These are phyloP conservation scores for Silene noctiflora DNA, from an alignment of 179 eudicot species.

Conservation along the genomic window DNA sequence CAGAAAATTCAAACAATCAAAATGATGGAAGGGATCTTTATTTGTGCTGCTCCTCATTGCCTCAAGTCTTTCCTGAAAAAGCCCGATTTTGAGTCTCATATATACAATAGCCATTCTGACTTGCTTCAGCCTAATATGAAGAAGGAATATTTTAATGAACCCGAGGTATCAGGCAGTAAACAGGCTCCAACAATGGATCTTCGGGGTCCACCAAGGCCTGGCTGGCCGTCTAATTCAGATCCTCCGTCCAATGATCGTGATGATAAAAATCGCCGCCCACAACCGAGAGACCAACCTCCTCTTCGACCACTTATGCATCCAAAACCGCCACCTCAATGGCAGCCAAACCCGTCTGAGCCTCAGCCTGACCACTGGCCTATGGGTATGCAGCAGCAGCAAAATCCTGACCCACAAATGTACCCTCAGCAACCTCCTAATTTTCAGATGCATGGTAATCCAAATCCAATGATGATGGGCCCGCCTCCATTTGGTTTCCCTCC, in stretches of 20 bases:
- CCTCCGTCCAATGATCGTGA: conserved; percentile 56
- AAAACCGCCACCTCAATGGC: conserved; percentile 41
- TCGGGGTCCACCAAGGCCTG: conserved; percentile 55
- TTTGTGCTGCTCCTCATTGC: conserved; percentile 99
- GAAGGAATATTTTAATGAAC: conserved; percentile 56
- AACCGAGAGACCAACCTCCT: conserved; percentile 53
- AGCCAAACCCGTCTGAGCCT: conserved; percentile 38
- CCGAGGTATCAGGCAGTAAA: conserved; percentile 48
- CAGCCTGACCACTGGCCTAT: conserved; percentile 36
- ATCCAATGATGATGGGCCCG: conserved; percentile 34
- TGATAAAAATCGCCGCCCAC: conserved; percentile 47
- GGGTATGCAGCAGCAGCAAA: conserved; percentile 46
- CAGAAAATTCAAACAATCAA: conserved; percentile 94
- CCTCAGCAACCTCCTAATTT: conserved; percentile 44
- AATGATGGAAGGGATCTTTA: conserved; percentile 84
- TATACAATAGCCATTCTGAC: conserved; percentile 55
- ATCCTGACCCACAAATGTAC: conserved; percentile 40
- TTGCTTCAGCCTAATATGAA: conserved; percentile 55
- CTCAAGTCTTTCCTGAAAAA: conserved; percentile 81
- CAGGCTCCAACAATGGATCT: conserved; percentile 60
- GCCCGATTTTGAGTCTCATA: conserved; percentile 76
- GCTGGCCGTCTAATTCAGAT: conserved; percentile 46
- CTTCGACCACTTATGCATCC: conserved; percentile 54
- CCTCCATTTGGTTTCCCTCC: conserved; percentile 64
- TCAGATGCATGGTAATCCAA: conserved; percentile 41